Conservation (phyloP, 2,329 filamentous ascomycete genomes). For the Aspergillus nomiae region DNA sequence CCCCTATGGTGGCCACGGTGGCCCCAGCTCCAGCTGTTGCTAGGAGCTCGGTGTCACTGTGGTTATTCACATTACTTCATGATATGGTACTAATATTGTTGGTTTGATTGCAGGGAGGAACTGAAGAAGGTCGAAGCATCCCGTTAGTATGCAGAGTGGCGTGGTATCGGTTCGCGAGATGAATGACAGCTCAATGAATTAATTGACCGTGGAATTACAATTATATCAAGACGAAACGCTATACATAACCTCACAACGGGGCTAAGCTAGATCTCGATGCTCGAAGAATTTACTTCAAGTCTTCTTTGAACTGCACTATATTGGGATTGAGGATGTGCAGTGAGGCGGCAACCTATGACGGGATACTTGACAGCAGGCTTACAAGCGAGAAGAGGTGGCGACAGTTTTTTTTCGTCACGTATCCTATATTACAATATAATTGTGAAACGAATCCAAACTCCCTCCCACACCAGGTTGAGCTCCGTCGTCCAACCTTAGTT, state of each 20-base stretch:
- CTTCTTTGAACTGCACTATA: background rate
- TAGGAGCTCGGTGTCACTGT: background rate
- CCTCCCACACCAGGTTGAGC: background rate
- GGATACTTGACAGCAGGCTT: background rate
- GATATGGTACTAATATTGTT: slow-evolving; percentile 8
- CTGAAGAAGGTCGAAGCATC: slow-evolving; percentile 87
- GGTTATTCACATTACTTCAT: background rate
- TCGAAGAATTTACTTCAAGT: background rate
- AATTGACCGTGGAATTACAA: slow-evolving; percentile 5
- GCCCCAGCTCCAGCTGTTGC: background rate
- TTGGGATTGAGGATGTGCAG: background rate
- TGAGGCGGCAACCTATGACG: background rate
- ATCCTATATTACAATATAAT: background rate
- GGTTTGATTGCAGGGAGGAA: slow-evolving; percentile 58
- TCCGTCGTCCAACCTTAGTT: background rate
- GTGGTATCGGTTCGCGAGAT: slow-evolving; percentile 7
- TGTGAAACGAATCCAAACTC: background rate
- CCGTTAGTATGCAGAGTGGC: slow-evolving; percentile 57
- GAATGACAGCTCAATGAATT: slow-evolving; percentile 2
- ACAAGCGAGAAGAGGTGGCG: background rate
- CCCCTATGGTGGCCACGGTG: background rate
- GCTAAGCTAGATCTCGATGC: background rate
- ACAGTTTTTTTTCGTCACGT: background rate
- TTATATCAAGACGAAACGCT: background rate
- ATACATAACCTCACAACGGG: background rate